Evolutionary conservation across 2,329 filamentous ascomycete species (phyloP), one percentile per base, ranked within the genome.

Genomic region (Rhinocladiella mackenziei): DNA sequence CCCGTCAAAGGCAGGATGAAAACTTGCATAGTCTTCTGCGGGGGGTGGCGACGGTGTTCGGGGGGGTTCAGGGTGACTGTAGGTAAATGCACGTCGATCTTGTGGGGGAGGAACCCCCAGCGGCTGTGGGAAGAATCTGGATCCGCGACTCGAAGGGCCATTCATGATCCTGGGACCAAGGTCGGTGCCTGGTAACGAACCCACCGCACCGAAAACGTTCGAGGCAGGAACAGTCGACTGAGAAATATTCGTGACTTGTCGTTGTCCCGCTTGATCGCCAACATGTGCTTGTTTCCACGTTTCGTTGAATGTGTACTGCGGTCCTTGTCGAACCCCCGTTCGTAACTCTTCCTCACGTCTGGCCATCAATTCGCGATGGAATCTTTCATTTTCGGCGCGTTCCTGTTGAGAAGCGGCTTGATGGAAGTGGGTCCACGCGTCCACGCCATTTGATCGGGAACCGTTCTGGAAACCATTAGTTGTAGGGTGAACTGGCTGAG

Each of bases 1-100:
- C 26, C 74, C 71, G 43, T 66, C 69, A 55, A 75, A 77, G 2
- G 71, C 78, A 11, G 78, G 78, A 56, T 82, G 74, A 29, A 60
- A 68, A 39, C 69, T 70, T 4, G 73, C 73, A 56, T 65, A 54
- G 43, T 71, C 68, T 53, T 82, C 79, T 4, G 79, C 78, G 5
- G 78, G 78, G 23, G 76, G 76, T 20, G 78, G 71, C 17, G 71
- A 74, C 20, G 65, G 65, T 45, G 64, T 68, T 43, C 62, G 63
- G 45, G 61, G 55, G 48, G 60, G 61, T 43, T 60, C 62, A 37
- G 58, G 44, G 51, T 55, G 20, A 55, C 43, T 28, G 60, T 57
- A 48, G 55, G 64, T 58, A 59, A 66, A 34, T 41, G 53, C 49
- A 58, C 62, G 48, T 68, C 68, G 18, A 58, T 62, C 28, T 48